A percentile compares a stretch with the other conserved stretches of the same genome.
These are phyloP conservation scores for Sugiyamaella valdiviana DNA, from an alignment of 805 yeast genomes.

Conservation along the genomic window DNA sequence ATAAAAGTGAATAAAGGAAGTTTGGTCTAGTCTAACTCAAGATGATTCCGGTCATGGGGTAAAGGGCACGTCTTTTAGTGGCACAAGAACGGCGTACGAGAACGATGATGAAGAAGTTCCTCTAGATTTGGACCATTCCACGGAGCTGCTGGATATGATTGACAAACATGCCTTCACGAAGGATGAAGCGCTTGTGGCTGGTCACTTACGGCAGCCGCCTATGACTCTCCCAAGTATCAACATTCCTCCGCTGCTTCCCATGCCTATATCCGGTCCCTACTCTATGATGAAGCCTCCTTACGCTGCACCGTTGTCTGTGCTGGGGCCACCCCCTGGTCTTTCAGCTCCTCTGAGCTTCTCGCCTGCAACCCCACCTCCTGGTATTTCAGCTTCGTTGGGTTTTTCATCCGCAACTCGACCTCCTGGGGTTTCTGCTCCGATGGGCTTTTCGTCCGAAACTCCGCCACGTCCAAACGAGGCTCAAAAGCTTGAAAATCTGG, in stretches of 20 bases:
- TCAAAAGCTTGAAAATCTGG: too few species aligned
- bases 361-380: too few species aligned
- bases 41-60: too few species aligned
- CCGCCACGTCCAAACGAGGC: too few species aligned
- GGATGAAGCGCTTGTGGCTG: constrained; percentile 6
- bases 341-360: too few species aligned
- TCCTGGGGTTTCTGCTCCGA: neutral
- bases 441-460: too few species aligned
- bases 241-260: neutral
- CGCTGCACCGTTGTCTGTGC: neutral
- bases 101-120: too few species aligned
- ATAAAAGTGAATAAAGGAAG: neutral
- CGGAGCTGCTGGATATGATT: neutral
- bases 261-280: neutral
- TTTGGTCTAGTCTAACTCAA: neutral
- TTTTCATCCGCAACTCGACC: neutral
- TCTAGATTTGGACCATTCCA: too few species aligned
- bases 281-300: neutral
- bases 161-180: neutral
- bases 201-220: constrained; percentile 8
- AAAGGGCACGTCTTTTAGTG: too few species aligned
- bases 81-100: too few species aligned
- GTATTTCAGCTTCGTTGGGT: neutral
- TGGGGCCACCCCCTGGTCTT: neutral
- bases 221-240: neutral